phyloP scores from a whole-genome alignment of 2,329 filamentous ascomycete genomes.

The Dactylellina drechsleri region DNA sequence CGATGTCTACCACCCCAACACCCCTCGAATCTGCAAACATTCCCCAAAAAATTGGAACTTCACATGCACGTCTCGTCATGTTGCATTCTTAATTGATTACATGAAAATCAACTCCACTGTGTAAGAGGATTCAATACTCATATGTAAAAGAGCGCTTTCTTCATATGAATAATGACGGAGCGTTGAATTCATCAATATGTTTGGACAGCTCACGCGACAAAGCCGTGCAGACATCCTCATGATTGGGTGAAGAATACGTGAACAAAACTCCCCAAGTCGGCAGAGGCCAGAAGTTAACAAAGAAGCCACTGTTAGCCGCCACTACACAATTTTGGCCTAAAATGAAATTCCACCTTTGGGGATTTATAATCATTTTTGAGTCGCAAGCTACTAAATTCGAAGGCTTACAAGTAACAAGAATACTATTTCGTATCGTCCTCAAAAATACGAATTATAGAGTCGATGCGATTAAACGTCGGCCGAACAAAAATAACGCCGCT shows the following conservation, averaged over 20 bases:
- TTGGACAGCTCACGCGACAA: constrained; percentile 23
- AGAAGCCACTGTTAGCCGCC: constrained; percentile 32
- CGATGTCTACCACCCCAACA: constrained; percentile 25
- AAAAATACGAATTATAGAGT: not conserved
- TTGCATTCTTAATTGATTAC: constrained; percentile 29
- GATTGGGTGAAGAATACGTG: constrained; percentile 2
- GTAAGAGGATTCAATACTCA: constrained; percentile 27
- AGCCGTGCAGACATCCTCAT: constrained; percentile 5
- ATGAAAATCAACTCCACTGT: constrained; percentile 12
- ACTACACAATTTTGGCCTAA: constrained; percentile 18
- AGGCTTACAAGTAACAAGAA: no score
- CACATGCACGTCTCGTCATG: constrained; percentile 48
- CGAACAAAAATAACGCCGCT: constrained; percentile 9
- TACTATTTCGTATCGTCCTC: constrained; percentile 16
- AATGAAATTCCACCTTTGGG: no score
- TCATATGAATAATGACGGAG: constrained; percentile 16
- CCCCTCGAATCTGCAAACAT: constrained; percentile 13
- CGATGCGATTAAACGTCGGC: constrained; percentile 9
- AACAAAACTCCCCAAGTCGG: no score
- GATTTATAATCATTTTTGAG: no score
- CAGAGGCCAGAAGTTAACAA: constrained; percentile 16
- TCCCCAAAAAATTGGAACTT: constrained; percentile 27
- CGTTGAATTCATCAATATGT: not conserved
- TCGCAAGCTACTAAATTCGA: no score
- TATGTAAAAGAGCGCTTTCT: constrained; percentile 16